Evolutionary conservation across 2,329 filamentous ascomycete species (phyloP).

Genomic region (Trichoderma sp.): DNA sequence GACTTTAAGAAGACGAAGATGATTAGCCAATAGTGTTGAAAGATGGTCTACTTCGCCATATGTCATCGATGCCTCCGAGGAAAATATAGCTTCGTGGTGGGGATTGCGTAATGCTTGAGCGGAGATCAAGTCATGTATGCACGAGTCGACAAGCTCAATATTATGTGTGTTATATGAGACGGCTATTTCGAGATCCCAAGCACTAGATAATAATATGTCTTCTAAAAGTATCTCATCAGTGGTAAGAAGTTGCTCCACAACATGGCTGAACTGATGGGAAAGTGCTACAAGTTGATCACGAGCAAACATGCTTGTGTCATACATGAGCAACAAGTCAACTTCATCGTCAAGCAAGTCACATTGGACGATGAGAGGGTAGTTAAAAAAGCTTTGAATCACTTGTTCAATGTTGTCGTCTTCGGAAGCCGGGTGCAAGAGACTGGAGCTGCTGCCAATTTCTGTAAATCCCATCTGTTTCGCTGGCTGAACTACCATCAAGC

Average conservation of each 20-base stretch:
- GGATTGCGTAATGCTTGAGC: not conserved
- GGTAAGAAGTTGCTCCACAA: not conserved
- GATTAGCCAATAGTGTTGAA: not conserved
- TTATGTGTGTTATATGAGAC: not conserved
- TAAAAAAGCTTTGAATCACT: constrained; percentile 4
- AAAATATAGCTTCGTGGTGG: constrained; percentile 17
- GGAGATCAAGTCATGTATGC: not conserved
- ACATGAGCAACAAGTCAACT: not conserved
- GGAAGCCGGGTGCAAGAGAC: not conserved
- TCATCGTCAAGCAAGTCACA: not conserved
- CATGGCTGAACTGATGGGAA: not conserved
- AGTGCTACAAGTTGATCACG: not conserved
- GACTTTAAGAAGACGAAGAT: constrained; percentile 27
- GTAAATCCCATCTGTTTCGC: not conserved
- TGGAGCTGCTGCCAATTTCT: not conserved
- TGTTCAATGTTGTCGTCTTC: not conserved
- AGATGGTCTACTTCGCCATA: not conserved
- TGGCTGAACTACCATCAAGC: constrained; percentile 22
- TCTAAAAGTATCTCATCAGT: not conserved
- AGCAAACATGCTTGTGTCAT: not conserved
- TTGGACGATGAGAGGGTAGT: constrained; percentile 3
- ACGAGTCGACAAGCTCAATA: not conserved
- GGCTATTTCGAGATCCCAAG: constrained; percentile 1
- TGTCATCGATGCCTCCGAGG: constrained; percentile 9
- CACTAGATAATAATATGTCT: not conserved